phyloP scores from a whole-genome alignment of 75 land plant genomes.

The Picea glauca region DNA sequence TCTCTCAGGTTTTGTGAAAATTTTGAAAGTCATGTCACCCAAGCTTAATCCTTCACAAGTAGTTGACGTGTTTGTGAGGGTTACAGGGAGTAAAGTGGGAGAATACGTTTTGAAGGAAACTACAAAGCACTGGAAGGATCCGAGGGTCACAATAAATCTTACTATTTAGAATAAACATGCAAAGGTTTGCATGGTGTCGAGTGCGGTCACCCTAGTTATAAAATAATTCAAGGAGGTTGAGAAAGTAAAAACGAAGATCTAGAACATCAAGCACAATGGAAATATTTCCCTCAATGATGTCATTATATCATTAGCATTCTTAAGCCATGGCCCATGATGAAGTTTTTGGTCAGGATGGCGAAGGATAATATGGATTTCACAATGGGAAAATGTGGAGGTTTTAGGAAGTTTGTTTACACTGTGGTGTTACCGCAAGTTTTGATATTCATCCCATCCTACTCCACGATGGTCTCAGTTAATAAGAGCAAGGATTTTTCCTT shows the following conservation, averaged over 20 bases:
- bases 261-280: constrained; percentile 77
- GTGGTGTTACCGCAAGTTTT: no score
- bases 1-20: no score
- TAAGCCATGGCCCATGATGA: constrained; percentile 69
- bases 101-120: constrained; percentile 75
- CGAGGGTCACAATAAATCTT: constrained; percentile 67
- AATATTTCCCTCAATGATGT: constrained; percentile 74
- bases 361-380: constrained; percentile 55
- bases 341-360: constrained; percentile 40
- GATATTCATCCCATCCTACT: no score
- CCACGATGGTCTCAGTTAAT: no score
- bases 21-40: constrained; percentile 31
- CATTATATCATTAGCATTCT: constrained; percentile 58
- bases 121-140: constrained; percentile 76
- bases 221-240: constrained; percentile 74
- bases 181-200: constrained; percentile 66
- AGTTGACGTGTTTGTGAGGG: constrained; percentile 70
- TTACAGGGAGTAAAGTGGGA: constrained; percentile 77
- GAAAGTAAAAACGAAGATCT: constrained; percentile 65
- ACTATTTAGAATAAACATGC: constrained; percentile 74
- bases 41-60: constrained; percentile 68
- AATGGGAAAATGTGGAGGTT: no score
- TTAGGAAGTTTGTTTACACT: no score
- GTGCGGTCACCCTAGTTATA: constrained; percentile 74
- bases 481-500: no score